Evolutionary conservation across 176 grass and related monocot species (phyloP).

Genomic region (Tuctoria greenei): DNA sequence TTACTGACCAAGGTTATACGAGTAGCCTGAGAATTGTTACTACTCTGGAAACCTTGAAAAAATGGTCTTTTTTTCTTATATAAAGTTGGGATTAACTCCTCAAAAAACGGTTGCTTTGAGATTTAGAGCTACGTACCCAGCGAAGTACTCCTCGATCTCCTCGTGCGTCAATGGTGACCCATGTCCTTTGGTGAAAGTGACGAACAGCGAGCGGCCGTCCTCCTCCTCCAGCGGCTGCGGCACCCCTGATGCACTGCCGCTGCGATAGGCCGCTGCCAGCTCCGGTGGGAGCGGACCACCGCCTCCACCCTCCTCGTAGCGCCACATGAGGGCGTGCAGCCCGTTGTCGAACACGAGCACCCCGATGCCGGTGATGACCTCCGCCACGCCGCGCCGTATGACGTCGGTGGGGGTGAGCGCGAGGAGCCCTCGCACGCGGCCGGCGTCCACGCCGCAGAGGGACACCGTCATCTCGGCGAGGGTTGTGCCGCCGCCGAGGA

Average conservation of each 20-base stretch:
- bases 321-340: slow-evolving; percentile 45
- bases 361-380: slow-evolving; percentile 47
- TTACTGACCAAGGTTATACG: not conserved
- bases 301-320: slow-evolving; percentile 18
- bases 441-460: not conserved
- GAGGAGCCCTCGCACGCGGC: slow-evolving; percentile 26
- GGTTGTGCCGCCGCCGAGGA: not conserved
- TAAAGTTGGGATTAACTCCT: not conserved
- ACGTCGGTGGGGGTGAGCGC: slow-evolving; percentile 4
- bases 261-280: slow-evolving; percentile 28
- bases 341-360: slow-evolving; percentile 64
- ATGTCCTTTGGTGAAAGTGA: not conserved
- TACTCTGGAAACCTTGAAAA: not conserved
- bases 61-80: not conserved
- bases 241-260: not conserved
- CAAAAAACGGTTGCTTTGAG: not conserved
- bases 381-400: slow-evolving; percentile 25
- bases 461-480: slow-evolving; percentile 4
- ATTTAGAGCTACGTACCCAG: not conserved
- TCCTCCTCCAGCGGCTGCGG: not conserved
- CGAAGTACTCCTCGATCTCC: not conserved
- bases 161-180: not conserved
- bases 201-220: not conserved
- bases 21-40: not conserved
- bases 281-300: slow-evolving; percentile 25